Percentiles rank a stretch among this genome's conserved stretches.
Conservation (phyloP, 1,284 basidiomycete species). For the Mycena citricolor region DNA sequence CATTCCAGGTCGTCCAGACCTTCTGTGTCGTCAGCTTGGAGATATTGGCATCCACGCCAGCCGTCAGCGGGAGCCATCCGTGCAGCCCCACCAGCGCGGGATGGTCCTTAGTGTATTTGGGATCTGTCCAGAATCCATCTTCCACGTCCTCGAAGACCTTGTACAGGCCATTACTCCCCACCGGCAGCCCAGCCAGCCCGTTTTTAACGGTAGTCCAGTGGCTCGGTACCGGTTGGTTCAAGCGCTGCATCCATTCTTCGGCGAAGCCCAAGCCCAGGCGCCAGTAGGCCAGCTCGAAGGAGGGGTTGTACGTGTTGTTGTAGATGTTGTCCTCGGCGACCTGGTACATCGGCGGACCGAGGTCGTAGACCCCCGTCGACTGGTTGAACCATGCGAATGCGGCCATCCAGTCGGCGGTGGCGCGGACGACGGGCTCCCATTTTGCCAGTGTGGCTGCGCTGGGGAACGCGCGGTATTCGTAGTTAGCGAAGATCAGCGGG, state of each 20-base stretch:
- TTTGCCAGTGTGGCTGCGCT: slow-evolving; percentile 41
- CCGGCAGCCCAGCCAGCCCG: slow-evolving; percentile 49
- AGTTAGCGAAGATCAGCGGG: slow-evolving; percentile 56
- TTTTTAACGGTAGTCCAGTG: slow-evolving; percentile 46
- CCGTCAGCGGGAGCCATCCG: slow-evolving; percentile 56
- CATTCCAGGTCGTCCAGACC: slow-evolving; percentile 56
- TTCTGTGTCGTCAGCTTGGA: slow-evolving; percentile 53
- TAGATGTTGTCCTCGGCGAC: slow-evolving; percentile 59
- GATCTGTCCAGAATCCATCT: slow-evolving; percentile 51
- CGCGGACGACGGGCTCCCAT: slow-evolving; percentile 50
- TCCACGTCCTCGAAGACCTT: slow-evolving; percentile 57
- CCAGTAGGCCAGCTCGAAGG: slow-evolving; percentile 63
- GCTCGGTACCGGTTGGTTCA: slow-evolving; percentile 41
- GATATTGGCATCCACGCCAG: slow-evolving; percentile 44
- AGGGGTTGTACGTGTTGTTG: slow-evolving; percentile 52
- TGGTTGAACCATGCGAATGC: slow-evolving; percentile 52
- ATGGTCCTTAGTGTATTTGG: slow-evolving; percentile 55
- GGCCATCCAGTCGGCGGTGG: slow-evolving; percentile 62
- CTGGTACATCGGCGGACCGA: slow-evolving; percentile 59
- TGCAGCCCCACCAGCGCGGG: slow-evolving; percentile 56
- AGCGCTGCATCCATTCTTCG: slow-evolving; percentile 44
- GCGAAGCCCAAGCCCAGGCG: slow-evolving; percentile 49
- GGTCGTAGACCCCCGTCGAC: slow-evolving; percentile 47
- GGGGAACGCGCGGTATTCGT: slow-evolving; percentile 51
- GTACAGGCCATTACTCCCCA: slow-evolving; percentile 48